A percentile compares a stretch with the other conserved stretches of the same genome.
Conservation (phyloP, 495 filamentous ascomycete species). For the Trichoderma virens region DNA sequence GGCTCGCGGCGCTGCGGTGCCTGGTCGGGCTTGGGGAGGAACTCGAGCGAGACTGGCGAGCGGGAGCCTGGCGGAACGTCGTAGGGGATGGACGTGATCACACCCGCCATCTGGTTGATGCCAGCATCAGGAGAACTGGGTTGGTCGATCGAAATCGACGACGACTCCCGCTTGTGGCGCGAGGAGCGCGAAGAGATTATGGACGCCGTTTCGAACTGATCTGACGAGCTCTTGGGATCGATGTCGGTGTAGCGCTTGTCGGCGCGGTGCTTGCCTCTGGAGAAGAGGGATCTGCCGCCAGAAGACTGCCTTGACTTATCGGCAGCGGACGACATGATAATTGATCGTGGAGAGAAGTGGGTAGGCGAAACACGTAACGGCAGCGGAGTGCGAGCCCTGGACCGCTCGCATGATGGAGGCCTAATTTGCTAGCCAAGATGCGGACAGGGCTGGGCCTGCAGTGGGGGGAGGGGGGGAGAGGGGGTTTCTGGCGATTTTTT, state of each 20-base stretch:
- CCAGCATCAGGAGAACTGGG: slow-evolving; percentile 41
- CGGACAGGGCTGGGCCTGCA: slow-evolving; percentile 8
- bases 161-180: slow-evolving; percentile 71
- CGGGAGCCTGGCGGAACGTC: slow-evolving; percentile 59
- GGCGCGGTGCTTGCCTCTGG: slow-evolving; percentile 73
- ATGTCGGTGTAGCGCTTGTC: slow-evolving; percentile 46
- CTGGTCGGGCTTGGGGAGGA: slow-evolving; percentile 62
- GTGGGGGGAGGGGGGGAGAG: neutral
- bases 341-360: slow-evolving; percentile 10
- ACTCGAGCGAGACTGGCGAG: slow-evolving; percentile 69
- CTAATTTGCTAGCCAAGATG: slow-evolving; percentile 6
- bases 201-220: slow-evolving; percentile 44
- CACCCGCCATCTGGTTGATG: slow-evolving; percentile 70
- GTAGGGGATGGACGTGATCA: slow-evolving; percentile 86
- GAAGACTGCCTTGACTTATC: slow-evolving; percentile 80
- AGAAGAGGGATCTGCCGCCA: slow-evolving; percentile 69
- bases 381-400: slow-evolving; percentile 19
- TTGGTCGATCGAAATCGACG: slow-evolving; percentile 59
- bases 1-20: slow-evolving; percentile 57
- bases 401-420: slow-evolving; percentile 31
- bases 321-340: slow-evolving; percentile 44
- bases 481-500: neutral
- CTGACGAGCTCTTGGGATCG: slow-evolving; percentile 41
- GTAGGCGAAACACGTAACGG: slow-evolving; percentile 8
- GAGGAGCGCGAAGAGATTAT: slow-evolving; percentile 65